Evolutionary conservation across 73 alveolate genomes (phyloP), one percentile per base, ranked within the genome.

Genomic region (Stentor coeruleus): DNA sequence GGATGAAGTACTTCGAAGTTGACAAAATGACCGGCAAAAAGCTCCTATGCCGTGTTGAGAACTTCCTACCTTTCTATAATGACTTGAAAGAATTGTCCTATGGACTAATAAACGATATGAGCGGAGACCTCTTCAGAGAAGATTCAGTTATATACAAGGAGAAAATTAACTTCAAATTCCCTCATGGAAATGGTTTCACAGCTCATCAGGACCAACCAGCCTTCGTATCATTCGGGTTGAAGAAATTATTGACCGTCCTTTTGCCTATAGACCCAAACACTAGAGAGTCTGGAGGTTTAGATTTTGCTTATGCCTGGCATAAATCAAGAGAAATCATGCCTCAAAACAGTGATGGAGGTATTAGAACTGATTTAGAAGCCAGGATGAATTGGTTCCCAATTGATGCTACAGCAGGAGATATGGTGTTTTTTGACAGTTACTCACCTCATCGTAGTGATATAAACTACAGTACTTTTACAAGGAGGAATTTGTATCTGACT

Each of bases 171-270:
- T 75, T 75, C 84, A 75, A 75, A 35, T 39, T 39, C 26, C 72
- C 83, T 39, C 74, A 33, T n/a, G 83, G 83, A 15, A 75, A 38
- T 35, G 83, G 83, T 39, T 75, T 39, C 58, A 35, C 77, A 20
- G 74, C 83, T 35, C 83, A 75, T 38, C 72, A 75, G 39, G 83
- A 75, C 39, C 74, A 37, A 33, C 83, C 83, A n/a, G 83, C 83
- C 59, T 75, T 75, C 38, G 83, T 75, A 20, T 26, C 35, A 15
- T 75, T 75, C 72, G 83, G 83, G 30, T n/a, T 39, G 2, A 75
- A 2, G 35, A 39, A 75, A n/a, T 39, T 39, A 15, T 39, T 75
- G 66, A 39, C 83, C 33, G 83, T 75, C 38, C 38, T 75, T 26
- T 66, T 75, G 38, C 83, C 83, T 20, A 33, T 37, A 26, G 83